Percentiles rank a stretch among this genome's conserved stretches.
phyloP scores from a whole-genome alignment of 257 asterid genomes.

The Solanum pennellii region DNA sequence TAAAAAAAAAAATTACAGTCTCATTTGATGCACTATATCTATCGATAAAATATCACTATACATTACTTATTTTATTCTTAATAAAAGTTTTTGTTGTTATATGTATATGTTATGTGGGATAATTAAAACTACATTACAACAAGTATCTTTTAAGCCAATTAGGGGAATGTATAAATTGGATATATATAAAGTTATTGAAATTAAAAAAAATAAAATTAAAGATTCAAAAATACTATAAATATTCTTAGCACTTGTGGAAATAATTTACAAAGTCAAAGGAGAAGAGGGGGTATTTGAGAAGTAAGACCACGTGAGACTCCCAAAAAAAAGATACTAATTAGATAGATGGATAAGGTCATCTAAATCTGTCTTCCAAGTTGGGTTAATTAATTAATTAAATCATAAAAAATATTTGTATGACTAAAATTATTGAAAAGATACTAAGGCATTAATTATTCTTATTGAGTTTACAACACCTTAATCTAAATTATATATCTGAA shows the following conservation, averaged over 20 bases:
- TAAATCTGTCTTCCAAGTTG: neutral
- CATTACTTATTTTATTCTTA: neutral
- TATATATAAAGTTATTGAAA: neutral
- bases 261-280: neutral
- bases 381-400: neutral
- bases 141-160: neutral
- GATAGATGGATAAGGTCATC: constrained; percentile 21
- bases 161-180: neutral
- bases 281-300: neutral
- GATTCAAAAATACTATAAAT: neutral
- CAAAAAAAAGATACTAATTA: neutral
- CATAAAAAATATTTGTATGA: neutral
- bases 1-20: too few species aligned
- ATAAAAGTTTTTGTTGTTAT: neutral
- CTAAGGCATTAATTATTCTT: too few species aligned
- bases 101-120: neutral
- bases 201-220: neutral
- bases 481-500: too few species aligned
- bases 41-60: too few species aligned
- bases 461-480: too few species aligned
- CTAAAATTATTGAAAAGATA: neutral
- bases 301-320: neutral
- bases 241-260: neutral
- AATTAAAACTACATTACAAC: neutral
- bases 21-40: neutral